Base-by-base conservation (phyloP, 139 green algal species). In the Chlamydomonas eustigma region DNA sequence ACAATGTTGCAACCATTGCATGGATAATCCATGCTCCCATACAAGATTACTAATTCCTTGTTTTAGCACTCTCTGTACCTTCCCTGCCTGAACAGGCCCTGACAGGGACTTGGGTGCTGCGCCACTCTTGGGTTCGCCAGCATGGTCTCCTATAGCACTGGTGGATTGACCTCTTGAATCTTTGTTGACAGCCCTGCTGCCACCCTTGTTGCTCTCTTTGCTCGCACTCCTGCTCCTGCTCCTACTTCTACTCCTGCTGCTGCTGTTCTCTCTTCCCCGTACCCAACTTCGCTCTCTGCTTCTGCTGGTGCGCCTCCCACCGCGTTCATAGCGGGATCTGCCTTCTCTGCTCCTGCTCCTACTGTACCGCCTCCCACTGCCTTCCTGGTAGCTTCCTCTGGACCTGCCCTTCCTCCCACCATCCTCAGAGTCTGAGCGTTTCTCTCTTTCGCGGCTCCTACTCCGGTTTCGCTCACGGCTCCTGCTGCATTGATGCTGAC, bases 401-500 rank as follows among this genome's bases (percentile, higher is more conserved):
- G 73, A 24, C 0, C 72, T 37, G 33, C 79, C 64, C 18, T 66
- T 44, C 66, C 80, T 50, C 32, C 71, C 39, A 1, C 51, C 25
- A 32, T 37, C 68, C 1, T 37, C 32, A 33, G 50, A 66, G 34
- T 64, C 31, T 50, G 58, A 69, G 1, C 81, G 50, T 67, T 70
- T 35, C 2, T 28, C 35, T 18, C 76, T 63, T 52, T 71, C 75
- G 2, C 81, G 35, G 75, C 78, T 84, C 1, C 81, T 69, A 71
- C 78, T 81, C 36, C 73, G 36, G 73, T 73, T 76, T 51, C 71
- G 50, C n/a, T 32, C 30, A 18, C 32, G 24, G n/a, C 68, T 69
- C 39, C 73, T 65, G 39, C 78, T 67, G 32, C 65, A 36, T 25
- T 63, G 73, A n/a, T n/a, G n/a, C n/a, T n/a, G n/a, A n/a, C n/a